Base-by-base conservation (phyloP, 2,329 filamentous ascomycete genomes). In the Hypoxylon sp. region DNA sequence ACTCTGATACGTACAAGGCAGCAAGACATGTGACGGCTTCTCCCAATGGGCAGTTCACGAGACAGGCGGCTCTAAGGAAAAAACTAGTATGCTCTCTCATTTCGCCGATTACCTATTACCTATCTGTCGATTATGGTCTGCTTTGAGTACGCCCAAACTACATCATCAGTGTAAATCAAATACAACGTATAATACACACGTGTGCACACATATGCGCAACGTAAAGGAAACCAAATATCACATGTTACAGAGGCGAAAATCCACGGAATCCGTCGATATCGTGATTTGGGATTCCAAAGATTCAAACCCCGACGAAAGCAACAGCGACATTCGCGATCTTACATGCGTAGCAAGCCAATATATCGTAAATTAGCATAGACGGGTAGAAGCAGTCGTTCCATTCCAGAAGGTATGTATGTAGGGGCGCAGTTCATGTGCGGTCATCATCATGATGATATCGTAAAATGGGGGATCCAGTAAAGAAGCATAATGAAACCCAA, bases 311-410 rank as follows among this genome's bases (percentile, higher is more conserved):
- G 68, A 64, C 59, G 64, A 64, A 70, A 59, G 49, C 64, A 63
- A 63, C 60, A 49, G 56, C 60, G 40, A 64, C 37, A 53, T 64
- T 64, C 55, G 35, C 61, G 54, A 68, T 70, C 61, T 70, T 42
- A 70, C 68, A 25, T 68, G 51, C 68, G 8, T 63, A 62, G 17
- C 54, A 22, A 22, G 40, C 31, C 67, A 68, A 70, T 70, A 70
- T 68, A 66, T 64, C 55, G 50, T 61, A 65, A 55, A 60, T 60
- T 61, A 56, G 48, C 35, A 35, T 61, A 35, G 60, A 37, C 55
- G 54, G 57, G 27, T 56, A 54, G 40, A 63, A 35, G 56, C 51
- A 57, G 22, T 55, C 11, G 40, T 54, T 49, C n/a, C 50, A 48
- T 69, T 57, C 53, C 40, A 53, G 40, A 44, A 44, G 40, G 17